A percentile compares a stretch with the other conserved stretches of the same genome.
phyloP scores from a whole-genome alignment of 2,329 filamentous ascomycete genomes.

The Aspergillus novoparasiticus region DNA sequence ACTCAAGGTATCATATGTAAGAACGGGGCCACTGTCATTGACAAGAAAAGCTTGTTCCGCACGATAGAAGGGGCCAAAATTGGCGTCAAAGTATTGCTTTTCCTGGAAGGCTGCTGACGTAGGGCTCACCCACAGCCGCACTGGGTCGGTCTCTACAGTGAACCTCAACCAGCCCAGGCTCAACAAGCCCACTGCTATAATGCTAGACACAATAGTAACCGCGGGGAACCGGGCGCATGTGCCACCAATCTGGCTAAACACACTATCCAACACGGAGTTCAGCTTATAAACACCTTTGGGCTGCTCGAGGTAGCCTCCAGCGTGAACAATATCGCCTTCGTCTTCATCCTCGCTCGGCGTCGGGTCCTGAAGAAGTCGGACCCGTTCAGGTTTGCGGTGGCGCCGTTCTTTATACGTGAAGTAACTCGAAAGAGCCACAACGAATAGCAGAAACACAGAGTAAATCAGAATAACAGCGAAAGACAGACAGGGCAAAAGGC shows the following conservation, averaged over 20 bases:
- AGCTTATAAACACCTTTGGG: conserved; percentile 78
- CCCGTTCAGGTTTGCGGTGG: conserved; percentile 74
- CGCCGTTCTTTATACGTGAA: conserved; percentile 74
- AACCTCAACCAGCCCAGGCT: conserved; percentile 89
- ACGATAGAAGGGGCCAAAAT: conserved; percentile 94
- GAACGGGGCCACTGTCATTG: conserved; percentile 83
- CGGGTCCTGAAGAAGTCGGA: conserved; percentile 84
- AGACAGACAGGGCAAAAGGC: conserved; percentile 85
- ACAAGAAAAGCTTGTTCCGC: conserved; percentile 92
- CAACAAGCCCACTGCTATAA: conserved; percentile 75
- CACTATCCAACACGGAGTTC: conserved; percentile 78
- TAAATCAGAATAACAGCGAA: conserved; percentile 91
- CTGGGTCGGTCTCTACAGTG: conserved; percentile 85
- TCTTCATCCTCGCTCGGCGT: conserved; percentile 89
- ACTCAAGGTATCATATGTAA: conserved; percentile 82
- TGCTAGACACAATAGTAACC: conserved; percentile 74
- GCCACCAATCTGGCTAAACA: conserved; percentile 80
- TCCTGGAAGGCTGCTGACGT: conserved; percentile 87
- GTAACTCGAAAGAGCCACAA: conserved; percentile 70
- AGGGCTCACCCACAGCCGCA: conserved; percentile 94
- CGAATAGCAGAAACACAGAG: conserved; percentile 69
- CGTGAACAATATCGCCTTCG: conserved; percentile 80
- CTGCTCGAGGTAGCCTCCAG: conserved; percentile 74
- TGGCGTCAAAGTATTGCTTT: conserved; percentile 88
- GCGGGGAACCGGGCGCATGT: conserved; percentile 80